Evolutionary conservation across 2,329 filamentous ascomycete species (phyloP).

Genomic region (Aspergillus brasiliensis): DNA sequence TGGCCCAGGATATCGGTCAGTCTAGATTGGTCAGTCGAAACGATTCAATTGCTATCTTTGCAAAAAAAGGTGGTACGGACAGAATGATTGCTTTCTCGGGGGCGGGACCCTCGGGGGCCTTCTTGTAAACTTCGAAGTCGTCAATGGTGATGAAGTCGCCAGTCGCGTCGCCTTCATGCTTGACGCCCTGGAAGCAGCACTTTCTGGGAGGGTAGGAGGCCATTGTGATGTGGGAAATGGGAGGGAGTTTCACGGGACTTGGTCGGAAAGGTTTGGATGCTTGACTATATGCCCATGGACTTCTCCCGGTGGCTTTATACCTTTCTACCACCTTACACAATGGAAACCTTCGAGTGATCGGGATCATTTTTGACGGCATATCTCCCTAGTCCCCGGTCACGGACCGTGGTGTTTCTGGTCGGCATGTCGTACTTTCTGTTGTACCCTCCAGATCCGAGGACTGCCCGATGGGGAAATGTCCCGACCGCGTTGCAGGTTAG

Average conservation of each 20-base stretch:
- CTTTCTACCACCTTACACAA: neutral
- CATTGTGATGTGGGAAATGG: neutral
- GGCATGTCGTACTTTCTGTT: neutral
- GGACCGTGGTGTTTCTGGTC: neutral
- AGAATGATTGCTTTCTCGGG: constrained; percentile 1
- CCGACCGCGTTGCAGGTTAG: neutral
- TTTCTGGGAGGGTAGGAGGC: neutral
- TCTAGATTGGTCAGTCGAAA: neutral
- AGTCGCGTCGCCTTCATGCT: constrained; percentile 3
- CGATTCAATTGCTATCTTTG: neutral
- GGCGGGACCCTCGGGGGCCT: neutral
- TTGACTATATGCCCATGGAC: neutral
- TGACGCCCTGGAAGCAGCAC: constrained; percentile 7
- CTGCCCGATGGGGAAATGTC: neutral
- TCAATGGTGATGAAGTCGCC: constrained; percentile 1
- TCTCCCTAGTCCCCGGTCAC: neutral
- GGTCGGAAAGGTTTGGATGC: neutral
- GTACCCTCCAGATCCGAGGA: too few relatives aligned
- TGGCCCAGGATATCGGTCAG: constrained; percentile 8
- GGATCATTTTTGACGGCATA: neutral
- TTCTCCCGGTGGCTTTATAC: neutral
- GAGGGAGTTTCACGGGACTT: neutral
- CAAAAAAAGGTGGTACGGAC: neutral
- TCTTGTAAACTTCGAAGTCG: constrained; percentile 5
- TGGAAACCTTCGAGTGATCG: neutral